Conservation (phyloP, 192 early-diverging fungal genomes). For the Lobosporangium transversale region DNA sequence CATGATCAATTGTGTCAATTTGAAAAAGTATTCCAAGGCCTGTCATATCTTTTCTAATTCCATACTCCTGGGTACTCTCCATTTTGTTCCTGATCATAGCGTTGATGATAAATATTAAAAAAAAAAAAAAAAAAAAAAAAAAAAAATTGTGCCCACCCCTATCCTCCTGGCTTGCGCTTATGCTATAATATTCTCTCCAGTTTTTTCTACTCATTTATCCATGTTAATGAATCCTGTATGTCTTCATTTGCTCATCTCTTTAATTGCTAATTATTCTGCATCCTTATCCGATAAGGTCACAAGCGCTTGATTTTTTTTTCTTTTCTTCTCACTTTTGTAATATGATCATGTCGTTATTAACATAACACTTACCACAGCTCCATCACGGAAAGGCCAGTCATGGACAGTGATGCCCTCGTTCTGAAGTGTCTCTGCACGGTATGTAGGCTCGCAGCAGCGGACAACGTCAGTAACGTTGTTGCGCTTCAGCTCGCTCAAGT, state of each 20-base stretch:
- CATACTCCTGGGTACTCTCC: too few species aligned
- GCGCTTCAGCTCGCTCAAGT: slow-evolving; percentile 66
- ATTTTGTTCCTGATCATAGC: too few species aligned
- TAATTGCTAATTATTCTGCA: background rate
- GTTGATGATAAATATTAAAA: too few species aligned
- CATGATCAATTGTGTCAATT: too few species aligned
- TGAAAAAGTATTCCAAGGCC: too few species aligned
- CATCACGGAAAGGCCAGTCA: slow-evolving; percentile 91
- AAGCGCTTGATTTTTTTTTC: slow-evolving; percentile 2
- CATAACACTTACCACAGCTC: slow-evolving; percentile 70
- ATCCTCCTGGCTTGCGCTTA: too few species aligned
- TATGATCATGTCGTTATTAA: background rate
- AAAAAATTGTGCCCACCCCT: too few species aligned
- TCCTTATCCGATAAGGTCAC: background rate
- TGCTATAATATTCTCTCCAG: too few species aligned
- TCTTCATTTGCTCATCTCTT: background rate
- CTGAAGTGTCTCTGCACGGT: slow-evolving; percentile 66
- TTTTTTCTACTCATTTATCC: background rate
- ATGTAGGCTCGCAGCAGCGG: slow-evolving; percentile 87
- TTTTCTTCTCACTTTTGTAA: slow-evolving; percentile 5
- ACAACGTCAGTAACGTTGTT: slow-evolving; percentile 84
- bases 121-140: too few species aligned
- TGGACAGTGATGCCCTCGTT: slow-evolving; percentile 74
- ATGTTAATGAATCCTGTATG: background rate
- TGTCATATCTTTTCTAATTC: too few species aligned